Conservation (phyloP, 352 stramenopile genomes). For the Pythium monospermum region DNA sequence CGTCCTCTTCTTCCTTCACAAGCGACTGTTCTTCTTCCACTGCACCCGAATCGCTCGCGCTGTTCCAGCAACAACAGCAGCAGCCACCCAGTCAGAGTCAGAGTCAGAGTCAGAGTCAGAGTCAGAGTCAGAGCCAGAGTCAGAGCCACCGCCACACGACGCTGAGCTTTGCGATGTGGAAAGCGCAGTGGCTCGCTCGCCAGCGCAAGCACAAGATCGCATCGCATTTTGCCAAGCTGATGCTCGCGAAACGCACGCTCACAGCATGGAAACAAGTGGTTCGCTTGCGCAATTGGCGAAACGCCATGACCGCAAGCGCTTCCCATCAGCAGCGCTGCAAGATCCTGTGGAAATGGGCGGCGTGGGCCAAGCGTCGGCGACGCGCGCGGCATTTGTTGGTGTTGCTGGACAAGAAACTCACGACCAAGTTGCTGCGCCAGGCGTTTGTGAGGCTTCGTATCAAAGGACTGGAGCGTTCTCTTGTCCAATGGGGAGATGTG, state of each 20-base stretch:
- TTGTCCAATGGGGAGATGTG: conserved; percentile 33
- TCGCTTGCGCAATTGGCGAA: conserved; percentile 14
- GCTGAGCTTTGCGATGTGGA: conserved; percentile 29
- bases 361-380: not conserved
- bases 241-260: conserved; percentile 16
- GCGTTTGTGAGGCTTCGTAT: conserved; percentile 25
- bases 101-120: too few species aligned
- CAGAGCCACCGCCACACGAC: too few species aligned
- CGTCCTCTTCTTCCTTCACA: not conserved
- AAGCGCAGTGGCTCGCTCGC: conserved; percentile 17
- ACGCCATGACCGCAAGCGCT: conserved; percentile 3
- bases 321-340: not conserved
- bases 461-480: conserved; percentile 25
- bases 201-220: conserved; percentile 14
- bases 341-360: conserved; percentile 7
- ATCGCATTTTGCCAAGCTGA: conserved; percentile 6
- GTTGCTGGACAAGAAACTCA: not conserved
- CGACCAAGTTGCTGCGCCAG: not conserved
- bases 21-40: not conserved
- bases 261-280: conserved; percentile 13
- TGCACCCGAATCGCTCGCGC: conserved; percentile 4
- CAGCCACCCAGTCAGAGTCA: too few species aligned
- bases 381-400: not conserved
- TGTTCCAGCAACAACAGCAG: too few species aligned
- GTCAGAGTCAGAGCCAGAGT: too few species aligned